Base-by-base conservation (phyloP, 345 rosid genomes). In the Eucalyptus decipiens region DNA sequence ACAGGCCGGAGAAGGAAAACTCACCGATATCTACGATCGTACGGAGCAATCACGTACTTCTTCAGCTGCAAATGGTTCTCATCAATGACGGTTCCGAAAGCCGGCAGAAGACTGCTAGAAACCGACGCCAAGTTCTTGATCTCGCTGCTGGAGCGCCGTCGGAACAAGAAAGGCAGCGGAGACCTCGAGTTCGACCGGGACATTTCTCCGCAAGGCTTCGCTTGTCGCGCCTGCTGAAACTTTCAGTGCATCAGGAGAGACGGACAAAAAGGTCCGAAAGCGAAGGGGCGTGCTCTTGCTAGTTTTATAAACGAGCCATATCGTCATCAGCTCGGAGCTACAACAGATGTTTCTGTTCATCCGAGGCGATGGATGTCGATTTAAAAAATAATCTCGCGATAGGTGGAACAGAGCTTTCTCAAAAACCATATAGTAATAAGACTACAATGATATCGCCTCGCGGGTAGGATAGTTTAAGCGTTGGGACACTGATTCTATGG, bases 21-120 rank as follows among this genome's bases (percentile, higher is more conserved):
- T 86, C 85, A 96, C 99, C 99, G 92, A 91, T 97, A 97, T 95
- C 99, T 92, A 56, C 94, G 95, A 88, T 97, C 99, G 86, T 93
- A 97, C 30, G 99, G 99, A 89, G 96, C 96, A 52, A 97, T 91
- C 18, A 94, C 93, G 83, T 60, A 92, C 90, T 91, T 91, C 92
- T 93, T 94, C 56, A 95, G 93, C 62, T 92, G 90, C 72, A 93
- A 47, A 89, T 93, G 32, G 5, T 92, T 94, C 1, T 94, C 96
- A 49, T 94, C 96, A 9, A 97, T 91, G 49, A 94, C 93, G 2
- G 95, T 96, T 30, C 99, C 99, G 88, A 97, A 97, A 43, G 98
- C 98, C 83, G 99, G 99, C 88, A 97, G 92, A 10, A 97, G 93
- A 87, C 96, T 97, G 91, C 99, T 97, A 2, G 98, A 97, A 89